Evolutionary conservation across 2,329 filamentous ascomycete species (phyloP).

Genomic region (Pyrenochaeta sp.): DNA sequence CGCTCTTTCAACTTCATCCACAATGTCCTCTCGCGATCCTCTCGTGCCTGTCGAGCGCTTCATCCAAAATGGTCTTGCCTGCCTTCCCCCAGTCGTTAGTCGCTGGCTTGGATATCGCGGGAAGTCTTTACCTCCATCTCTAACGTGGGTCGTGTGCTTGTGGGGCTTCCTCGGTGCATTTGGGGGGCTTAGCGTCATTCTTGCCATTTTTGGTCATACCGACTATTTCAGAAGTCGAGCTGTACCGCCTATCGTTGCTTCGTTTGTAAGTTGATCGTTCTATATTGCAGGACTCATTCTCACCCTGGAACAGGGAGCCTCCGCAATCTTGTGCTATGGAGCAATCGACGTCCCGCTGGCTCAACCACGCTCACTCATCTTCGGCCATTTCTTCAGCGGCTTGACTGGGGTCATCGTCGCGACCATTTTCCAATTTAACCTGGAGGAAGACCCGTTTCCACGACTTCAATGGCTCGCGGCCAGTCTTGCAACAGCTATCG

Average conservation of each 20-base stretch:
- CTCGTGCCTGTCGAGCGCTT: conserved; percentile 37
- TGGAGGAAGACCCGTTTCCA: conserved; percentile 35
- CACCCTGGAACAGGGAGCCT: conserved; percentile 49
- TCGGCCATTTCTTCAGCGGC: conserved; percentile 57
- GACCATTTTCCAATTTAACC: conserved; percentile 53
- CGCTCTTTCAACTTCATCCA: conserved; percentile 7
- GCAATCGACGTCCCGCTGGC: conserved; percentile 56
- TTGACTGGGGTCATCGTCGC: conserved; percentile 54
- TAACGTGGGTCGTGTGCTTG: conserved; percentile 46
- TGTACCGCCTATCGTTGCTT: conserved; percentile 54
- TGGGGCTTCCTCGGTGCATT: conserved; percentile 56
- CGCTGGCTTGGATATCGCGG: conserved; percentile 66
- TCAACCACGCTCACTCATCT: conserved; percentile 55
- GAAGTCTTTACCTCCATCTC: conserved; percentile 35
- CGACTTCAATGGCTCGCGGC: conserved; percentile 55
- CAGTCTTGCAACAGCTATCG: conserved; percentile 52
- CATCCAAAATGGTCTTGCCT: conserved; percentile 38
- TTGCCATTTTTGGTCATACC: conserved; percentile 51
- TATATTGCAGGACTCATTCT: conserved; percentile 1
- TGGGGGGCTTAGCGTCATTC: conserved; percentile 52
- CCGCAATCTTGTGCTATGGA: conserved; percentile 57
- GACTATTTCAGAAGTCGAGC: conserved; percentile 50
- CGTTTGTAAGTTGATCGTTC: conserved; percentile 39
- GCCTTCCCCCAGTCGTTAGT: conserved; percentile 71
- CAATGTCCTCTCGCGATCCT: conserved; percentile 34